Evolutionary conservation across 306 rosid genomes (phyloP).

Genomic region (Cercis canadensis): DNA sequence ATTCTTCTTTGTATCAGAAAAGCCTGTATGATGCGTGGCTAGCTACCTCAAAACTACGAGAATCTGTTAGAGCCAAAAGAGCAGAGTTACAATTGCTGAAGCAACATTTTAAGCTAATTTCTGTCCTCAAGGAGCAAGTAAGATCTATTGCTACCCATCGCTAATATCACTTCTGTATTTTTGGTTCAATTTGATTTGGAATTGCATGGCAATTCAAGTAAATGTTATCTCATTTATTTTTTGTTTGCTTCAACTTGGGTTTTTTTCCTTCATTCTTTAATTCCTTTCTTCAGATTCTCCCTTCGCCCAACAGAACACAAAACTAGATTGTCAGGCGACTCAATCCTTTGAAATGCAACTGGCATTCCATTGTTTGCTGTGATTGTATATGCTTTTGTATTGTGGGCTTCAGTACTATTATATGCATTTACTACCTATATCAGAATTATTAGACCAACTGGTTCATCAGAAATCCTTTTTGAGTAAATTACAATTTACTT

Average conservation of each 20-base stretch:
- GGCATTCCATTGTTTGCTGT: neutral
- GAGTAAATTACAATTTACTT: neutral
- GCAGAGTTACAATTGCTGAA: constrained; percentile 68
- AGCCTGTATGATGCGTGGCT: constrained; percentile 78
- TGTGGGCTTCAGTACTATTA: too few species aligned
- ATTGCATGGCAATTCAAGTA: neutral
- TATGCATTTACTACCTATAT: neutral
- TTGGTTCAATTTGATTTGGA: constrained; percentile 11
- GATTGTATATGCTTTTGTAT: neutral
- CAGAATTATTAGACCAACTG: neutral
- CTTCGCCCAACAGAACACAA: neutral
- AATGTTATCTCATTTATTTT: too few species aligned
- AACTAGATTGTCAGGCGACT: neutral
- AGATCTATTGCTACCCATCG: constrained; percentile 39
- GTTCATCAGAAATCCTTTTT: too few species aligned
- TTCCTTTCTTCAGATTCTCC: neutral
- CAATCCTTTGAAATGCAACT: neutral
- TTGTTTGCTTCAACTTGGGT: neutral
- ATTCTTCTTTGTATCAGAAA: constrained; percentile 61
- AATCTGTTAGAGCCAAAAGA: constrained; percentile 86
- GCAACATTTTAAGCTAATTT: constrained; percentile 69
- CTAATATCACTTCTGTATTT: constrained; percentile 27
- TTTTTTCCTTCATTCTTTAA: neutral
- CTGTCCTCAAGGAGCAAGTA: constrained; percentile 88
- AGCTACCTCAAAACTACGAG: constrained; percentile 72